Conservation (phyloP, 306 rosid genomes). For the Medicago arabica region DNA sequence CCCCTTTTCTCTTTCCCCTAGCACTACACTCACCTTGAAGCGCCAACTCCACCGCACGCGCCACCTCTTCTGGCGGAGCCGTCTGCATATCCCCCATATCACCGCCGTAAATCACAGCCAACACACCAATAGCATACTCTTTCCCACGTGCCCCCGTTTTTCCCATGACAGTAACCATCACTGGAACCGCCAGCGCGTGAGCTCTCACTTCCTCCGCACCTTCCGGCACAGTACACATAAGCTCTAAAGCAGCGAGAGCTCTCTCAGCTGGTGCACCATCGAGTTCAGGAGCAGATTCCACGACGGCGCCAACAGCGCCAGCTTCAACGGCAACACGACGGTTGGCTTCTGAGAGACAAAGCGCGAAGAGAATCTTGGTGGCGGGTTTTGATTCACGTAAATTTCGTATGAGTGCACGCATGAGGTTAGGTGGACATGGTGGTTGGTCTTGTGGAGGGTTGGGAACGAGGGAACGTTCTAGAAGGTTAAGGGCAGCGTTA, state of each 20-base stretch:
- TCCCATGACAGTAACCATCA: conserved; percentile 91
- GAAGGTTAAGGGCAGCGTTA: conserved; percentile 66
- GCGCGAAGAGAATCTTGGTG: conserved; percentile 76
- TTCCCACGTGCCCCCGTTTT: conserved; percentile 77
- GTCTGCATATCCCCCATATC: conserved; percentile 32
- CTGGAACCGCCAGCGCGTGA: conserved; percentile 90
- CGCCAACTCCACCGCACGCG: conserved; percentile 88
- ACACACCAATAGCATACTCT: conserved; percentile 86
- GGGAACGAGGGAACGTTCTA: conserved; percentile 81
- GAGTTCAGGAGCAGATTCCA: conserved; percentile 70
- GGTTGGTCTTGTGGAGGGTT: conserved; percentile 78
- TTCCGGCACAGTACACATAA: conserved; percentile 82
- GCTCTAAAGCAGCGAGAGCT: conserved; percentile 84
- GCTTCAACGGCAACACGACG: conserved; percentile 83
- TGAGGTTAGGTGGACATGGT: conserved; percentile 71
- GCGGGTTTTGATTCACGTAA: conserved; percentile 53
- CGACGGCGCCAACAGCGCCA: conserved; percentile 74
- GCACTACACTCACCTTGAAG: conserved; percentile 81
- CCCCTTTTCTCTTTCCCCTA: conserved; percentile 82
- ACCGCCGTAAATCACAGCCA: conserved; percentile 67
- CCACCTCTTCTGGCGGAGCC: conserved; percentile 94
- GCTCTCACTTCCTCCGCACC: conserved; percentile 78
- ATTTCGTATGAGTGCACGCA: conserved; percentile 61
- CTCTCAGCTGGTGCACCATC: conserved; percentile 76
- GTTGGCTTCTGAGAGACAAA: conserved; percentile 77